A percentile compares a stretch with the other conserved stretches of the same genome.
These are phyloP conservation scores for Diaporthe amygdali DNA, from an alignment of 2,329 filamentous ascomycete genomes.

Conservation along the genomic window DNA sequence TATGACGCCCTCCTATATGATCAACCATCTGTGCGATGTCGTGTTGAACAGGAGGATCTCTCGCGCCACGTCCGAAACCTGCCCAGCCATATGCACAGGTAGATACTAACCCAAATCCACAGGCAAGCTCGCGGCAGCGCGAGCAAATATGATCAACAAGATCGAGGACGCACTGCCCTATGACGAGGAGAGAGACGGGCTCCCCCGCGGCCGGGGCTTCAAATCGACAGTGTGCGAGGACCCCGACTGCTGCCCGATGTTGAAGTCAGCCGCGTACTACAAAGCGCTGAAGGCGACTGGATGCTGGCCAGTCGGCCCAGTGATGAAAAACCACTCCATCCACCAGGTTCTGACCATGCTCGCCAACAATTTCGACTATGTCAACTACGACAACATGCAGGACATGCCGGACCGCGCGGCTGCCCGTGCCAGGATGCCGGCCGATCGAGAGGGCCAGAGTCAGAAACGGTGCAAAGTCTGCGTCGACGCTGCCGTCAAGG, in stretches of 20 bases:
- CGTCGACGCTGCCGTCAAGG: background rate
- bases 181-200: background rate
- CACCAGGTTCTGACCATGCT: background rate
- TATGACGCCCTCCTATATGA: background rate
- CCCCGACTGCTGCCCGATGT: background rate
- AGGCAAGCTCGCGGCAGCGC: conserved; percentile 2
- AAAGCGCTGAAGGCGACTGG: background rate
- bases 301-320: background rate
- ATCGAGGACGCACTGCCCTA: background rate
- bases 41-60: no score
- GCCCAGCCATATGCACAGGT: background rate
- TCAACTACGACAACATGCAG: background rate
- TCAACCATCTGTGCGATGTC: background rate
- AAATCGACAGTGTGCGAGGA: background rate
- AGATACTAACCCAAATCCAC: background rate
- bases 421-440: background rate
- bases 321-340: background rate
- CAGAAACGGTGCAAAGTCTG: background rate
- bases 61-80: no score
- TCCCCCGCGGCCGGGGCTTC: background rate
- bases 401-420: background rate
- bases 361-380: background rate
- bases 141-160: background rate
- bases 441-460: background rate
- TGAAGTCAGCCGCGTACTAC: background rate